Percentiles rank a stretch among this genome's conserved stretches.
These are phyloP conservation scores for Heritiera fomes DNA, from an alignment of 345 rosid species.

Conservation along the genomic window DNA sequence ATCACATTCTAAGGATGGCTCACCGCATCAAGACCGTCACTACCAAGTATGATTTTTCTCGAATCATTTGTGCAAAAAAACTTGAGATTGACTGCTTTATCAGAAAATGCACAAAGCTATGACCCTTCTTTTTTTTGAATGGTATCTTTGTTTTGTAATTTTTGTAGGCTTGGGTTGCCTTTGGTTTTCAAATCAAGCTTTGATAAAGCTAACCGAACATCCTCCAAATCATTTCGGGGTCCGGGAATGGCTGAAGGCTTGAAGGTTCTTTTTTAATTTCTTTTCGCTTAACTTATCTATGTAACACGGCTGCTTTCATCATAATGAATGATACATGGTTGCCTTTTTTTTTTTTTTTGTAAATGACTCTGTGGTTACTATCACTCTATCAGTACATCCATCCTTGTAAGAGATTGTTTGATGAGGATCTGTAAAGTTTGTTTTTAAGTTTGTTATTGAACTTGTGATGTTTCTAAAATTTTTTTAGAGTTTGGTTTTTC, in stretches of 20 bases:
- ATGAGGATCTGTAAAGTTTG: neutral
- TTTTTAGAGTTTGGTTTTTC: neutral
- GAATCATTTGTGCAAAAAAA: neutral
- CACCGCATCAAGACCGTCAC: constrained; percentile 63
- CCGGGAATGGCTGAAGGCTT: constrained; percentile 93
- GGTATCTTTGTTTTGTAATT: constrained; percentile 1
- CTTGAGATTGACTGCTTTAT: neutral
- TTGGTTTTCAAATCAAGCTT: constrained; percentile 95
- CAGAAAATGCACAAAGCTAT: neutral
- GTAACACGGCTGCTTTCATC: neutral
- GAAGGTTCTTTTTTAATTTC: constrained; percentile 46
- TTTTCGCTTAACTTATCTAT: neutral
- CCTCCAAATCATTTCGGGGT: constrained; percentile 93
- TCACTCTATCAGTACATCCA: neutral
- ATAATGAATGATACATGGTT: neutral
- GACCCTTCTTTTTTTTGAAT: constrained; percentile 1
- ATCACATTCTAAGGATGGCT: constrained; percentile 81
- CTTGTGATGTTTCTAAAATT: neutral
- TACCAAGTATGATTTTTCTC: constrained; percentile 45
- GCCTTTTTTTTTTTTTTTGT: neutral
- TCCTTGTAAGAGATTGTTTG: neutral
- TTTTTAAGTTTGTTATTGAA: neutral
- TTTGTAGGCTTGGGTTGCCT: constrained; percentile 77
- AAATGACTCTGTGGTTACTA: neutral
- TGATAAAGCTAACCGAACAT: constrained; percentile 95